phyloP scores from a whole-genome alignment of 768 basidiomycete species.

The Artomyces pyxidatus region DNA sequence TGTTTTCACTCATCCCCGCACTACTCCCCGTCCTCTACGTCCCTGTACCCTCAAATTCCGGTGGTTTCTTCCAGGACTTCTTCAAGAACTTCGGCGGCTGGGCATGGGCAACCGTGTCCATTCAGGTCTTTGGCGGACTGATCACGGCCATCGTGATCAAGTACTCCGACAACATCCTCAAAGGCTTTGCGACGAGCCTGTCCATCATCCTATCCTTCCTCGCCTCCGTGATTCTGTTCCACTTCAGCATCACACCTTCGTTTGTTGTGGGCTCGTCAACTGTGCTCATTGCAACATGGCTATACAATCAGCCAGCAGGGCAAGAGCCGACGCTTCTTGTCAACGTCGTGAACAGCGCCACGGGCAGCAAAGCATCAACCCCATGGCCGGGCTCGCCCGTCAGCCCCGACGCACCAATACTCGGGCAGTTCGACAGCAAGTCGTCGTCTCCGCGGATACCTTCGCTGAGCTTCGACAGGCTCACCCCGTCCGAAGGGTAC shows the following conservation, averaged over 20 bases:
- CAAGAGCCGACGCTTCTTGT: conserved; percentile 28
- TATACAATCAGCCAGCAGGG: conserved; percentile 78
- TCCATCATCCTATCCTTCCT: conserved; percentile 94
- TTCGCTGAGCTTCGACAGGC: conserved; percentile 29
- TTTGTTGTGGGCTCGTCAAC: conserved; percentile 83
- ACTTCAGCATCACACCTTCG: conserved; percentile 78
- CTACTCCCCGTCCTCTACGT: conserved; percentile 68
- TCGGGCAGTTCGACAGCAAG: conserved; percentile 48
- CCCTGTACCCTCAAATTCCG: conserved; percentile 32
- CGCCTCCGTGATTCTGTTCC: conserved; percentile 85
- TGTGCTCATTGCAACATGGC: conserved; percentile 84
- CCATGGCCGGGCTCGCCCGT: conserved; percentile 38
- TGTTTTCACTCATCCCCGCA: conserved; percentile 89
- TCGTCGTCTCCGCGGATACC: conserved; percentile 43
- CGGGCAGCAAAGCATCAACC: conserved; percentile 25
- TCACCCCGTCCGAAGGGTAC: conserved; percentile 22
- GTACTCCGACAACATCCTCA: conserved; percentile 91
- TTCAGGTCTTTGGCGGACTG: conserved; percentile 89
- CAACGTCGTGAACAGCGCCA: conserved; percentile 21
- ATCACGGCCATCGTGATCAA: conserved; percentile 95
- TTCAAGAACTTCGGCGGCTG: conserved; percentile 87
- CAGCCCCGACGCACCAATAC: conserved; percentile 44
- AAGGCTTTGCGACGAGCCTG: conserved; percentile 95
- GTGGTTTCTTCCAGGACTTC: conserved; percentile 45
- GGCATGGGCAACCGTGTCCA: conserved; percentile 91